Percentiles rank a stretch among this genome's conserved stretches.
phyloP scores from a whole-genome alignment of 2,329 filamentous ascomycete species.

The Sporothrix mexicana region DNA sequence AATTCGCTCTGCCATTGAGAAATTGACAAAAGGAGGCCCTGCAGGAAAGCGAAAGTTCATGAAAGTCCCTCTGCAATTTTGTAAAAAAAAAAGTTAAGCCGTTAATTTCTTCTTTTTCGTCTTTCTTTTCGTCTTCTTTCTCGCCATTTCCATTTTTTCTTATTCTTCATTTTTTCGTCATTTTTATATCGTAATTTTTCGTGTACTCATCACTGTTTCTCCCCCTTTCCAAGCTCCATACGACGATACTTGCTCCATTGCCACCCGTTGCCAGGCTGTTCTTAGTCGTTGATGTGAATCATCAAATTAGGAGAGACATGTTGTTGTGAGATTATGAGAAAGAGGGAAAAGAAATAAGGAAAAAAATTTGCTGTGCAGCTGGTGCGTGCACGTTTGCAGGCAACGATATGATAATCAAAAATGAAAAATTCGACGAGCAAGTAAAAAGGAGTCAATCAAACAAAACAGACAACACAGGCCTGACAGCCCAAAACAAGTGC shows the following conservation, averaged over 20 bases:
- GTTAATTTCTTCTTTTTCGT: background rate
- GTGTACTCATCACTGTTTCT: background rate
- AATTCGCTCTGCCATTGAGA: background rate
- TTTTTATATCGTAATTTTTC: background rate
- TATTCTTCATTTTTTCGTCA: background rate
- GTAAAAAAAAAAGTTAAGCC: background rate
- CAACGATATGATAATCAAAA: background rate
- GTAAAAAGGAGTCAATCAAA: slow-evolving; percentile 18
- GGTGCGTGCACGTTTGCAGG: slow-evolving; percentile 23
- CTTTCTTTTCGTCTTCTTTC: background rate
- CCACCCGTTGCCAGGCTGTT: background rate
- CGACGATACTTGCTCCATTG: background rate
- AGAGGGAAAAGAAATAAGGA: background rate
- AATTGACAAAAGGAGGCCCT: background rate
- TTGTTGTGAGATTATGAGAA: background rate
- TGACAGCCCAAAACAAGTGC: background rate
- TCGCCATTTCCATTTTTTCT: background rate
- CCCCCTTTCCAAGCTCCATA: background rate
- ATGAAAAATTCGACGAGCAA: slow-evolving; percentile 7
- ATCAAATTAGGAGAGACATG: slow-evolving; percentile 16
- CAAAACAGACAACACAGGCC: background rate
- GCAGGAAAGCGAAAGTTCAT: background rate
- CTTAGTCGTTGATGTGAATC: background rate
- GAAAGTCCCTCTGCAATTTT: no score
- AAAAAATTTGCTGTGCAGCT: background rate